Conservation (phyloP, 176 grass and related monocot genomes). For the Carex pumila region DNA sequence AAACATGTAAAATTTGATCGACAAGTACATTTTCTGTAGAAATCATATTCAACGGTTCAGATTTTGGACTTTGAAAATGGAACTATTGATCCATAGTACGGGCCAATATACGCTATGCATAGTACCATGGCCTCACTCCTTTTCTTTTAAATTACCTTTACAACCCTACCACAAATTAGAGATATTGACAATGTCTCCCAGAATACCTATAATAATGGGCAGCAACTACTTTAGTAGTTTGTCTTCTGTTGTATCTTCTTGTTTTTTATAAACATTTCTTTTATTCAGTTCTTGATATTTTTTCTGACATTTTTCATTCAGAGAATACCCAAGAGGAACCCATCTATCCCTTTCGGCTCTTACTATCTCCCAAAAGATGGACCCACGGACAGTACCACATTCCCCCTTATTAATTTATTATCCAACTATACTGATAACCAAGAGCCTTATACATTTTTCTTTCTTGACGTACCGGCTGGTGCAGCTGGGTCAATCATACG, state of each 20-base stretch:
- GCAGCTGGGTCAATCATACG: conserved; percentile 70
- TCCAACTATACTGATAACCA: conserved; percentile 54
- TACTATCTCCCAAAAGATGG: conserved; percentile 74
- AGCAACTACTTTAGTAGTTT: conserved; percentile 5
- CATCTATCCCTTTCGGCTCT: conserved; percentile 58
- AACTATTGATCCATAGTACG: no score
- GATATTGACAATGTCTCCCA: not conserved
- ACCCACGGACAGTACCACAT: conserved; percentile 21
- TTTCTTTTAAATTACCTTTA: not conserved
- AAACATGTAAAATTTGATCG: no score
- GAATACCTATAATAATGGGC: not conserved
- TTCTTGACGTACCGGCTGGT: conserved; percentile 77
- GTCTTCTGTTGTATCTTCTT: conserved; percentile 14
- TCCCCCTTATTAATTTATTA: conserved; percentile 64
- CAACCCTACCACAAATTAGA: not conserved
- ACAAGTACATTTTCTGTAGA: no score
- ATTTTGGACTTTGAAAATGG: no score
- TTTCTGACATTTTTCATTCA: conserved; percentile 29
- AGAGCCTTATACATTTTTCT: conserved; percentile 81
- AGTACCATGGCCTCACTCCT: no score
- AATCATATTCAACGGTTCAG: no score
- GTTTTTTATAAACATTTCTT: conserved; percentile 12
- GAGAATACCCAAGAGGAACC: conserved; percentile 72
- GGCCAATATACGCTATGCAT: no score
- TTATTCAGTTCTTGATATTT: not conserved